A percentile compares a stretch with the other conserved stretches of the same genome.
Conservation (phyloP, 2,329 filamentous ascomycete genomes). For the Aspergillus sp. region DNA sequence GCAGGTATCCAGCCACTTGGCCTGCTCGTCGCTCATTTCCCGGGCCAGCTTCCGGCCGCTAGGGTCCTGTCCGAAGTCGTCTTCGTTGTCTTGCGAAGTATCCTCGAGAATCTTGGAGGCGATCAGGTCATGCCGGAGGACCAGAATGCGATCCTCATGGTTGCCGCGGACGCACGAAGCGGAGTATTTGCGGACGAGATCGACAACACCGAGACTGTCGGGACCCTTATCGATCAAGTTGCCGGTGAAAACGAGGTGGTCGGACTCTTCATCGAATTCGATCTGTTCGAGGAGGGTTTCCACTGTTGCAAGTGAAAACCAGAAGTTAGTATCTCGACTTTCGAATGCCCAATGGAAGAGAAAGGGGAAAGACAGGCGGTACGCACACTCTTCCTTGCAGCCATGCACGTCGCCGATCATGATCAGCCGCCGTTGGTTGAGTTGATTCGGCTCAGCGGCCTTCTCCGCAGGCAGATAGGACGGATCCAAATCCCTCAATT, state of each 20-base stretch:
- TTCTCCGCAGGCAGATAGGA: constrained; percentile 43
- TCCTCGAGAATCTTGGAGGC: constrained; percentile 21
- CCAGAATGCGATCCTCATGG: constrained; percentile 84
- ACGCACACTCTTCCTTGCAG: constrained; percentile 66
- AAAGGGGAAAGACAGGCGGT: not conserved
- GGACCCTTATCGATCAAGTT: constrained; percentile 86
- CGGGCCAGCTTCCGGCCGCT: constrained; percentile 55
- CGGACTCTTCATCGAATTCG: constrained; percentile 59
- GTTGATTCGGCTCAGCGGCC: constrained; percentile 6
- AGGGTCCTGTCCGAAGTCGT: constrained; percentile 26
- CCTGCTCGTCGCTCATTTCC: constrained; percentile 59
- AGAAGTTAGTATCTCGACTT: not conserved
- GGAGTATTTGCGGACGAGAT: constrained; percentile 68
- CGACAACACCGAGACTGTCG: constrained; percentile 74
- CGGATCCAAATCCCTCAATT: constrained; percentile 51
- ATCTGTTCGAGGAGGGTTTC: constrained; percentile 64
- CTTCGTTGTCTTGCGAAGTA: constrained; percentile 24
- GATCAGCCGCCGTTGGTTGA: constrained; percentile 61
- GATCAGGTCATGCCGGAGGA: constrained; percentile 55
- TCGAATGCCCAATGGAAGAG: not conserved
- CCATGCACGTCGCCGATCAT: constrained; percentile 93
- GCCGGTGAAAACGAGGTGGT: constrained; percentile 75
- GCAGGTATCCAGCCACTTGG: constrained; percentile 66
- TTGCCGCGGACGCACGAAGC: constrained; percentile 88
- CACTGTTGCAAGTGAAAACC: constrained; percentile 32